These are phyloP conservation scores for Mesembryanthemum crystallinum DNA, from an alignment of 148 eudicot species.

Conservation along the genomic window DNA sequence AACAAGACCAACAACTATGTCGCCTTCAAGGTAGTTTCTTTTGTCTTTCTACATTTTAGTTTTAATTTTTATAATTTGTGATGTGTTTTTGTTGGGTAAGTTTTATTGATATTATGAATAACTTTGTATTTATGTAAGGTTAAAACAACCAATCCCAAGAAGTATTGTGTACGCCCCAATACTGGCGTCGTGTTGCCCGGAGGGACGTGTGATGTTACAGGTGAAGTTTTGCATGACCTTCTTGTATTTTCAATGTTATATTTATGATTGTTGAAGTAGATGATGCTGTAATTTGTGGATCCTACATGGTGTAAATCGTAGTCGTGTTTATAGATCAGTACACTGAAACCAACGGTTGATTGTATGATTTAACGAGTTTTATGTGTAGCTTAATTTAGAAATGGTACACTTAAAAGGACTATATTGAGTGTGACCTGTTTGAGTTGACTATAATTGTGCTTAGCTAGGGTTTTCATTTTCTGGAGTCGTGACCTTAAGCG, in stretches of 20 bases:
- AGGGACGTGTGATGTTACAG: slow-evolving; percentile 63
- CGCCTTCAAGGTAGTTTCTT: slow-evolving; percentile 71
- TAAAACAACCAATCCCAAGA: slow-evolving; percentile 90
- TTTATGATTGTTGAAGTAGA: not conserved
- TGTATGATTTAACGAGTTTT: slow-evolving; percentile 2
- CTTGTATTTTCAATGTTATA: not conserved
- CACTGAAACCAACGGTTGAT: not conserved
- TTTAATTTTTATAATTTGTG: not conserved
- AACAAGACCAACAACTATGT: slow-evolving; percentile 57
- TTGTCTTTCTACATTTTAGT: too few species aligned
- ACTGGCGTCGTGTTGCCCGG: slow-evolving; percentile 72
- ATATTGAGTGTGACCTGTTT: not conserved
- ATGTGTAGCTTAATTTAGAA: not conserved
- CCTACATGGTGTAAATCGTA: not conserved
- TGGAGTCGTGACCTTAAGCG: not conserved
- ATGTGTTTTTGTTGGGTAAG: not conserved
- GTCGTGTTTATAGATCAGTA: not conserved
- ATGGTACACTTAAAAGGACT: not conserved
- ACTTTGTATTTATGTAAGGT: slow-evolving; percentile 40
- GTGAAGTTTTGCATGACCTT: slow-evolving; percentile 30
- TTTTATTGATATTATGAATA: slow-evolving; percentile 23
- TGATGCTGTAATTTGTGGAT: slow-evolving; percentile 4
- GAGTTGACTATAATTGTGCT: not conserved
- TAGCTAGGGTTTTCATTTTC: not conserved
- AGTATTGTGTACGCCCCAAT: slow-evolving; percentile 88